Percentiles rank a stretch among this genome's conserved stretches.
Conservation (phyloP, 805 yeast genomes). For the Sugiyamaella chiloensis region DNA sequence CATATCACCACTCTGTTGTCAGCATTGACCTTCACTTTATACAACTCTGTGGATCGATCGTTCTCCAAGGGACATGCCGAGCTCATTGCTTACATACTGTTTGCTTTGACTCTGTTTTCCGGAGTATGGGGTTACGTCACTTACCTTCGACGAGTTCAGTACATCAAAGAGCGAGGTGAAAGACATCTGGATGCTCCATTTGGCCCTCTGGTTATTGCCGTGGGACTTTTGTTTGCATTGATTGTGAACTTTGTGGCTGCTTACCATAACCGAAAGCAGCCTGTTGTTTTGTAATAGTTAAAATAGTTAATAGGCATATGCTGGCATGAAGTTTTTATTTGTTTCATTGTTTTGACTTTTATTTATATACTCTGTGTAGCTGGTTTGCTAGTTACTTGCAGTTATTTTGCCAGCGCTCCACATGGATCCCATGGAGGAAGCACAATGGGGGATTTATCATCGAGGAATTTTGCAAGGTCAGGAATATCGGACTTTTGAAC, state of each 20-base stretch:
- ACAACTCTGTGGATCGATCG: conserved; percentile 68
- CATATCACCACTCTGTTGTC: conserved; percentile 83
- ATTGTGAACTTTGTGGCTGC: conserved; percentile 62
- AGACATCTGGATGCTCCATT: conserved; percentile 83
- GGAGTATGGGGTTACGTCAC: conserved; percentile 87
- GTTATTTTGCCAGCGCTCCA: conserved; percentile 61
- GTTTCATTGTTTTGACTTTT: no score
- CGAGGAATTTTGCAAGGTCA: conserved; percentile 37
- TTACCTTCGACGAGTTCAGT: conserved; percentile 64
- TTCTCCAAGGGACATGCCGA: conserved; percentile 57
- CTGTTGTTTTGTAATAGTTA: conserved; percentile 1
- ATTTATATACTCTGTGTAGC: no score
- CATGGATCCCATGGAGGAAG: conserved; percentile 77
- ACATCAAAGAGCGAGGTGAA: conserved; percentile 79
- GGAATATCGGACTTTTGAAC: conserved; percentile 52
- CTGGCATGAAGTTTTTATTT: no score
- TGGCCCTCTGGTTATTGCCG: conserved; percentile 81
- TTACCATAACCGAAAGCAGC: conserved; percentile 9
- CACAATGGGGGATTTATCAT: conserved; percentile 47
- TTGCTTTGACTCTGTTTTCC: conserved; percentile 74
- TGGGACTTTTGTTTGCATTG: conserved; percentile 64
- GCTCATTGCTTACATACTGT: conserved; percentile 71
- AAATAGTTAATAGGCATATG: neutral
- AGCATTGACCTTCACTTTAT: conserved; percentile 78
- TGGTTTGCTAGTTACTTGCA: neutral